Base-by-base conservation (phyloP, 139 green algal genomes). In the Chlamydomonas schloesseri region DNA sequence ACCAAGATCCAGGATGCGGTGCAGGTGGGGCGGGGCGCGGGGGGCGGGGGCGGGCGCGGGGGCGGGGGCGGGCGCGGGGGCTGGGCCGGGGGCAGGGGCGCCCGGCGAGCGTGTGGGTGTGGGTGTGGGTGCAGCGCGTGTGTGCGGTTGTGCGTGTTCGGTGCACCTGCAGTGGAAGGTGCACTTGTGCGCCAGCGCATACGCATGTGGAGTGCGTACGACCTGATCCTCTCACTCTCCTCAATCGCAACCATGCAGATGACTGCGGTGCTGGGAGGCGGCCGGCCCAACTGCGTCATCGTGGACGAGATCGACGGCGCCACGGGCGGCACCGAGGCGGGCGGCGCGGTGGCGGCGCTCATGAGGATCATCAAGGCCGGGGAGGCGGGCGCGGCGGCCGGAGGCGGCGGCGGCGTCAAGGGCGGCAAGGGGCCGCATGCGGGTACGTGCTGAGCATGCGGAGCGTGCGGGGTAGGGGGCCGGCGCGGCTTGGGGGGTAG, bases 231-330 rank as follows among this genome's bases (percentile, higher is more conserved):
- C n/a, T n/a, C n/a, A n/a, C n/a, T n/a, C n/a, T n/a, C n/a, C n/a
- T n/a, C n/a, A n/a, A n/a, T n/a, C n/a, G n/a, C n/a, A n/a, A n/a
- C n/a, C n/a, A n/a, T n/a, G n/a, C 80, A 86, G 68, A 86, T 86
- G 80, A 86, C 72, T 24, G 68, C 81, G 21, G 92, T 95, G 36
- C 88, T 95, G 67, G 91, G 90, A 11, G 87, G 93, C 34, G 72
- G 81, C 18, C 90, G 91, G 46, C 97, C 97, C 71, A 99, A 98
- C 82, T 97, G 94, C 81, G 90, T 99, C 62, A 93, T 99, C 60
- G 94, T 99, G 60, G 98, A 99, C 75, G 98, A 99, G 91, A 96
- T 99, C 18, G 97, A 99, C 72, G 98, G 97, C 21, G 95, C 94
- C 11, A 88, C 95, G 50, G 95, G 93, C 1, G 96, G 96, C 14